phyloP scores from a whole-genome alignment of 345 rosid species.

The Gynandropsis gynandra region DNA sequence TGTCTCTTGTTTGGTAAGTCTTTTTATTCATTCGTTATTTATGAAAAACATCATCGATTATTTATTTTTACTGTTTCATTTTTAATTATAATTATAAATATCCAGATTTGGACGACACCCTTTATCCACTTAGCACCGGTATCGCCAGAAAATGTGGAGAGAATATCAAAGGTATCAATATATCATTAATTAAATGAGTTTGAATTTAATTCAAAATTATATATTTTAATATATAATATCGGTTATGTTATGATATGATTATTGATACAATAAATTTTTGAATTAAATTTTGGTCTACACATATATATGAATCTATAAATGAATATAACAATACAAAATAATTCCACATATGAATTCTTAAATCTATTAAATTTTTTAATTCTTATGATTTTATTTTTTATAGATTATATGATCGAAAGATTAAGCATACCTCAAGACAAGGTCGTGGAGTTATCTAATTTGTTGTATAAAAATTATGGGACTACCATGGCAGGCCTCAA shows the following conservation, averaged over 20 bases:
- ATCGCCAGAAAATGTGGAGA: conserved; percentile 45
- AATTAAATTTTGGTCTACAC: not conserved
- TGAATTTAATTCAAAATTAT: too few relatives aligned
- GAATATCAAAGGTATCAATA: conserved; percentile 52
- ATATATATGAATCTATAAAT: too few relatives aligned
- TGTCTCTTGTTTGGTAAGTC: conserved; percentile 78
- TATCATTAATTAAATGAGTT: too few relatives aligned
- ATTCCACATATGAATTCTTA: too few relatives aligned
- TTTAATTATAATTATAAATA: not conserved
- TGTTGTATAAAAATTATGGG: conserved; percentile 83
- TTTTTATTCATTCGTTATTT: too few relatives aligned
- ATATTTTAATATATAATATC: not conserved
- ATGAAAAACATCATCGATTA: too few relatives aligned
- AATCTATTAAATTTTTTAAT: too few relatives aligned
- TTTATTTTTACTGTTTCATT: not conserved
- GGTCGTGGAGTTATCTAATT: conserved; percentile 54
- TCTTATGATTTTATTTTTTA: too few relatives aligned
- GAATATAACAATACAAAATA: too few relatives aligned
- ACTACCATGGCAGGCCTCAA: conserved; percentile 99
- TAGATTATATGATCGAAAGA: conserved; percentile 82
- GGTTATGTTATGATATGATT: too few relatives aligned
- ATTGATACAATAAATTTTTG: conserved; percentile 2
- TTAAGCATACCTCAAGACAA: conserved; percentile 65
- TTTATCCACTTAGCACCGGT: conserved; percentile 69
- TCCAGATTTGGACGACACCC: conserved; percentile 87